These are phyloP conservation scores for Boletus edulis DNA, from an alignment of 768 basidiomycete genomes.

Conservation along the genomic window DNA sequence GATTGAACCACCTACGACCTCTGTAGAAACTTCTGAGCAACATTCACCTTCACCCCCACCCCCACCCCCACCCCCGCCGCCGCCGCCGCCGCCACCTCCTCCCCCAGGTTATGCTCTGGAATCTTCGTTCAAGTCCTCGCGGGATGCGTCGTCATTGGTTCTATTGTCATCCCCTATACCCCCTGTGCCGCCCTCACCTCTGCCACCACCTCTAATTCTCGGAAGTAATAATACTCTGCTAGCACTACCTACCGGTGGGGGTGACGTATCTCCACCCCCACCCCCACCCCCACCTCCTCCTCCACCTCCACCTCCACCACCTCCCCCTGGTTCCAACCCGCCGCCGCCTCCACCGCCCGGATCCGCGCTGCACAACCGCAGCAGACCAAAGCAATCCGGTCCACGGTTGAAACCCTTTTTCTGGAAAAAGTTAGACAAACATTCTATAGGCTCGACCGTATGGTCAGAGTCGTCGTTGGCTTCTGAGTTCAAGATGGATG, in stretches of 20 bases:
- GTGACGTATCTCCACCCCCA: conserved; percentile 1
- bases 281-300: conserved; percentile 32
- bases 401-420: conserved; percentile 85
- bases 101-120: background rate
- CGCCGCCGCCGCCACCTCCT: conserved; percentile 21
- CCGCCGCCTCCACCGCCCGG: conserved; percentile 26
- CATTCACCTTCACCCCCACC: conserved; percentile 17
- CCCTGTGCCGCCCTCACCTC: conserved; percentile 25
- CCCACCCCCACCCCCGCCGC: conserved; percentile 27
- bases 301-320: conserved; percentile 34
- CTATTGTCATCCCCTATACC: conserved; percentile 28
- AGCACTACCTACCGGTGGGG: no score
- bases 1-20: background rate
- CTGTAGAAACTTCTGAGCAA: background rate
- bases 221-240: background rate
- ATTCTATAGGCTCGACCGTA: conserved; percentile 49
- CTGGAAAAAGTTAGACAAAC: conserved; percentile 75
- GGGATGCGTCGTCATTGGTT: conserved; percentile 4
- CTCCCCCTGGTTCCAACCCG: conserved; percentile 30
- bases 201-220: conserved; percentile 33
- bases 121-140: conserved; percentile 28
- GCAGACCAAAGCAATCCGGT: conserved; percentile 34
- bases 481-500: conserved; percentile 55
- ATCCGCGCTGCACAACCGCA: conserved; percentile 32
- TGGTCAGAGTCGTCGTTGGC: conserved; percentile 60